Base-by-base conservation (phyloP, 768 basidiomycete genomes). In the Psilocybe tampanensis region DNA sequence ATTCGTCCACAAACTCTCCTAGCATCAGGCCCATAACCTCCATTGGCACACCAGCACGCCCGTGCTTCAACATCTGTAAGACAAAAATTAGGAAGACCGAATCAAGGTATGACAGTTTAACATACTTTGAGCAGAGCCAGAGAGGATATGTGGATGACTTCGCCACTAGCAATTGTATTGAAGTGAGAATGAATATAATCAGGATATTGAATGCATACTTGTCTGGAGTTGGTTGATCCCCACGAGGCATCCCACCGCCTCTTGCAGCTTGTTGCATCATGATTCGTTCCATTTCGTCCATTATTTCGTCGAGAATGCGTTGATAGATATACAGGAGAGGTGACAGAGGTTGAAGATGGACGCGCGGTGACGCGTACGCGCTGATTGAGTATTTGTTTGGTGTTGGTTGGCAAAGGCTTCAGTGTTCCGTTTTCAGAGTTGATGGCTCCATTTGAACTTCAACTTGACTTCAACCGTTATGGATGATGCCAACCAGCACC, bases 21-120 rank as follows among this genome's bases (percentile, higher is more conserved):
- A 98, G 81, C 93, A 98, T 95, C 36, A 95, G 85, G 59, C 93
- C 92, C 96, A 99, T 98, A 63, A 98, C 96, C 76, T 99, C 97
- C 92, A 98, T 95, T 8, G 97, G 97, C 23, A 99, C 97, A 57
- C 96, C 97, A 39, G 97, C 95, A 52, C 97, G 89, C 19, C 97
- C 97, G 67, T 99, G 97, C 74, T 99, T 99, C 59, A 99, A 78
- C 97, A 99, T 99, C 95, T 99, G 64, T 3, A 52, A 26, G 49
- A 44, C n/a, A 54, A 50, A 63, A 18, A 49, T 58, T 23, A 48
- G 45, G 58, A 8, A 24, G 45, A 9, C 9, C 29, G 21, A 29
- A 22, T 50, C 45, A 56, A 19, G 19, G 33, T 41, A 7, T 22
- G 36, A 34, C 24, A 23, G 43, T n/a, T 18, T 34, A 36, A 58